phyloP scores from a whole-genome alignment of 345 rosid genomes.

The Populus deltoides region DNA sequence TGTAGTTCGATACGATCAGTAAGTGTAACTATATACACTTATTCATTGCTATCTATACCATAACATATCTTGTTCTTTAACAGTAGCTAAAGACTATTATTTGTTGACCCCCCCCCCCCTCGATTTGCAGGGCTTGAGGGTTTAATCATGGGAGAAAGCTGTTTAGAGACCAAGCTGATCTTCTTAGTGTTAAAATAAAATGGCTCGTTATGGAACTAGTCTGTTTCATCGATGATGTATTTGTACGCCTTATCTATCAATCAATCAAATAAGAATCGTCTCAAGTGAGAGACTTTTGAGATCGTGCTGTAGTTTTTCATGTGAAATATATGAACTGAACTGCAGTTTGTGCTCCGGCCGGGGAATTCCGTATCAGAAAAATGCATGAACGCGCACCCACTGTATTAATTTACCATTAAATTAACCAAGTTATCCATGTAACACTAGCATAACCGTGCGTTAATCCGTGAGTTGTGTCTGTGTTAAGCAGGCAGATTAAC shows the following conservation, averaged over 20 bases:
- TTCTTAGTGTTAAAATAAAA: background rate
- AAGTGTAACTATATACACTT: background rate
- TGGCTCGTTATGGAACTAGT: background rate
- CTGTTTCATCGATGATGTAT: background rate
- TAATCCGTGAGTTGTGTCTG: too few species aligned
- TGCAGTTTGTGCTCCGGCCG: too few species aligned
- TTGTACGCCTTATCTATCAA: too few species aligned
- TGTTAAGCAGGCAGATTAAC: too few species aligned
- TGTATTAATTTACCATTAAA: too few species aligned
- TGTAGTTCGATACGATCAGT: slow-evolving; percentile 25
- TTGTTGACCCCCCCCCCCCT: too few species aligned
- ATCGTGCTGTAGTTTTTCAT: background rate
- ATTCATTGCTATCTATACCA: too few species aligned
- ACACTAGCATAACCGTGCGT: too few species aligned
- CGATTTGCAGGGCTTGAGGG: slow-evolving; percentile 5
- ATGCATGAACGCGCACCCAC: too few species aligned
- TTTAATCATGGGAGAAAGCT: background rate
- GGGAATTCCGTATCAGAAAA: too few species aligned
- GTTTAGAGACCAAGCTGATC: background rate
- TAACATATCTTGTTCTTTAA: background rate
- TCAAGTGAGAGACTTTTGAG: background rate
- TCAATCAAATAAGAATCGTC: background rate
- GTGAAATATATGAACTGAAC: too few species aligned
- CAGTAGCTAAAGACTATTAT: background rate
- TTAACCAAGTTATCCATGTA: too few species aligned